These are phyloP conservation scores for Dillenia turbinata DNA, from an alignment of 164 flowering plant genomes.

Conservation along the genomic window DNA sequence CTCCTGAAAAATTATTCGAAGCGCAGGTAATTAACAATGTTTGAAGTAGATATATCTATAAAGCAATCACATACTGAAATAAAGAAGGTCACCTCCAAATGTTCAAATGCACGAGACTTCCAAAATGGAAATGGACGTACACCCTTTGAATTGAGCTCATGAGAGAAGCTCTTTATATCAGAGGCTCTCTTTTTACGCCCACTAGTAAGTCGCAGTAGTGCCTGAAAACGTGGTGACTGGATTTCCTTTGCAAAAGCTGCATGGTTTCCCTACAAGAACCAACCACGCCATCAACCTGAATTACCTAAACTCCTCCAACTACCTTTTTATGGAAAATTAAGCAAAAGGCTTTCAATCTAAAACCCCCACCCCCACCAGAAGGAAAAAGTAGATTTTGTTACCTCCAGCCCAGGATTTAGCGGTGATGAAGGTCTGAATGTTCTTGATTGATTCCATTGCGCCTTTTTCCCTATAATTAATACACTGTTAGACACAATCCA, in stretches of 20 bases:
- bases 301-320: conserved; percentile 9
- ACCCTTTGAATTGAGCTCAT: conserved; percentile 96
- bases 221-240: conserved; percentile 89
- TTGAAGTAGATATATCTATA: background rate
- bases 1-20: conserved; percentile 41
- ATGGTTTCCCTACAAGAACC: conserved; percentile 40
- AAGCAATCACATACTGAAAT: background rate
- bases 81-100: conserved; percentile 54
- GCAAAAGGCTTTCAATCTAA: conserved; percentile 2
- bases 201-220: conserved; percentile 81
- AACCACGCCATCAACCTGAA: conserved; percentile 5
- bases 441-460: conserved; percentile 53
- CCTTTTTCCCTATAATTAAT: conserved; percentile 45
- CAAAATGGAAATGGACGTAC: conserved; percentile 80
- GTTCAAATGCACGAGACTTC: conserved; percentile 78
- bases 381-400: conserved; percentile 14
- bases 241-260: conserved; percentile 66
- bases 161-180: conserved; percentile 92
- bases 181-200: conserved; percentile 69
- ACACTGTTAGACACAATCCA: too few species aligned
- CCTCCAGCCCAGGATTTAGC: conserved; percentile 47
- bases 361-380: background rate
- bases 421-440: conserved; percentile 34
- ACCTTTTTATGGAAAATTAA: background rate
- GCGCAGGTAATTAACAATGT: background rate